Percentiles rank a stretch among this genome's conserved stretches.
These are phyloP conservation scores for Parachaetomium inaequale DNA, from an alignment of 495 filamentous ascomycete species.

Conservation along the genomic window DNA sequence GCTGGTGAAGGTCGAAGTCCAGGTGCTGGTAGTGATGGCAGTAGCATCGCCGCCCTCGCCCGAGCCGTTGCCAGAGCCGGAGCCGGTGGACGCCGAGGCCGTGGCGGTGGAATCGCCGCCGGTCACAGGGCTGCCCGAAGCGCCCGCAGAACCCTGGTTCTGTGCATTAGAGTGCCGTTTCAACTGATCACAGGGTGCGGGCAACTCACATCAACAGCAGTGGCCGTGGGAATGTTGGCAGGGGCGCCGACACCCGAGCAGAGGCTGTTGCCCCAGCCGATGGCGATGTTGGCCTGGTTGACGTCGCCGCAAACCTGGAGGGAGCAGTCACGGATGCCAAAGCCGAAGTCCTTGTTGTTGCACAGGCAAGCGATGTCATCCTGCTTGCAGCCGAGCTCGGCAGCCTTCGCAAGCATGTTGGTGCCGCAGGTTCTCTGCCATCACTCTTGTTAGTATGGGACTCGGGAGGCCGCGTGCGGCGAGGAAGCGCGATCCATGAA, in stretches of 20 bases:
- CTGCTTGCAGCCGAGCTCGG: constrained; percentile 55
- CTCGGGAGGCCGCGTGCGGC: background rate
- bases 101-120: constrained; percentile 6
- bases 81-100: constrained; percentile 27
- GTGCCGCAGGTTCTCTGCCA: constrained; percentile 62
- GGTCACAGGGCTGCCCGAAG: background rate
- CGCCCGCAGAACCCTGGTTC: background rate
- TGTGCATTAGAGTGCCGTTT: background rate
- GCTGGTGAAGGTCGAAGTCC: constrained; percentile 32
- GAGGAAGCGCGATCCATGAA: no score
- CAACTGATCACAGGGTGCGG: background rate
- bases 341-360: constrained; percentile 61
- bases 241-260: constrained; percentile 28
- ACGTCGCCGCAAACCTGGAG: constrained; percentile 55
- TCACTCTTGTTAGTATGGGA: constrained; percentile 5
- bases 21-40: constrained; percentile 34
- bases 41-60: constrained; percentile 14
- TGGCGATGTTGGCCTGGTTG: constrained; percentile 28
- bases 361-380: constrained; percentile 66
- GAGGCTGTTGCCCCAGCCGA: constrained; percentile 35
- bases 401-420: constrained; percentile 67
- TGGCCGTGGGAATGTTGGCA: constrained; percentile 29
- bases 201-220: constrained; percentile 15
- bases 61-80: background rate
- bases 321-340: constrained; percentile 78